Conservation (phyloP, 176 grass and related monocot species). For the Saccharum officinarum region DNA sequence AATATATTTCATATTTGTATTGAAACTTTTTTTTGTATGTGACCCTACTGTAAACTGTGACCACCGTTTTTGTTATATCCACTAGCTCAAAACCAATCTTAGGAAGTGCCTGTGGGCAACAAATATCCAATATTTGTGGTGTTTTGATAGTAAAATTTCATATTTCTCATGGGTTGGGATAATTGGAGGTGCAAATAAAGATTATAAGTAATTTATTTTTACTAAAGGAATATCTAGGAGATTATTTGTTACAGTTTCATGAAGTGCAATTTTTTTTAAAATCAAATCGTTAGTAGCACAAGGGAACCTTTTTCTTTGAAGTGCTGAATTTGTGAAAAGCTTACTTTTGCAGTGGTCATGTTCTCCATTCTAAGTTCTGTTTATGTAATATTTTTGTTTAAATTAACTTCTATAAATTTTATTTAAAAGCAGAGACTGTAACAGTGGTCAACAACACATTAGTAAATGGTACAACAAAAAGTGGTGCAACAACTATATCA, state of each 20-base stretch:
- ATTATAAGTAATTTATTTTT: not conserved
- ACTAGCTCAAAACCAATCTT: not conserved
- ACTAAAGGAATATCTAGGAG: not conserved
- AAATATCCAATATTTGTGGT: not conserved
- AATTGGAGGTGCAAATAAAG: not conserved
- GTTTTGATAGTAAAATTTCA: not conserved
- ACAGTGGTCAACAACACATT: conserved; percentile 65
- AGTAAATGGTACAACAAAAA: conserved; percentile 41
- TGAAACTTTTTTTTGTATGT: too few species aligned
- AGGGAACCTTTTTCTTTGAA: not conserved
- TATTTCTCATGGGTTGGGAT: not conserved
- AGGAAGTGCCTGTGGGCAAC: not conserved
- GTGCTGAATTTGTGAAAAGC: not conserved
- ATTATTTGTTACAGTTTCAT: not conserved
- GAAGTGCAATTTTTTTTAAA: not conserved
- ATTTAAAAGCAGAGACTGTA: conserved; percentile 67
- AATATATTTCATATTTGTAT: too few species aligned
- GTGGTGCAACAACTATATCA: conserved; percentile 59
- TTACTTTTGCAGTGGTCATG: not conserved
- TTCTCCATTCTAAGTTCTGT: not conserved
- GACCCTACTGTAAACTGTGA: too few species aligned
- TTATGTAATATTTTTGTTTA: not conserved
- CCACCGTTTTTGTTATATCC: not conserved
- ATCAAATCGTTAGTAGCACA: not conserved
- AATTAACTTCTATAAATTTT: conserved; percentile 16